A percentile compares a stretch with the other conserved stretches of the same genome.
These are phyloP conservation scores for Chamaecyparis obtusa DNA, from an alignment of 75 land plant genomes.

Conservation along the genomic window DNA sequence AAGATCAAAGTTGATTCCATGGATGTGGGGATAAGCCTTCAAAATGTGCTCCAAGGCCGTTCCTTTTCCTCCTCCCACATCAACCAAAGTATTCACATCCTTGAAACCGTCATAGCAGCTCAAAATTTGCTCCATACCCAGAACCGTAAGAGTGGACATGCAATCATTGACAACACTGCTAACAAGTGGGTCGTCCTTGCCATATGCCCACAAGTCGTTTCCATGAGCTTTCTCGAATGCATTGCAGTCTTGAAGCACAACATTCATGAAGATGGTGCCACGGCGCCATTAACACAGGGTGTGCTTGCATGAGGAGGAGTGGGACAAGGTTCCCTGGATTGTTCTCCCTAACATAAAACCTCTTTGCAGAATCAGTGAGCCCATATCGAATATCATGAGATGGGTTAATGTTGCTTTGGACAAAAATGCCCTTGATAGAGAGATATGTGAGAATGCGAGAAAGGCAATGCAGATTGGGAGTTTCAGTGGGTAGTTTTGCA, in stretches of 20 bases:
- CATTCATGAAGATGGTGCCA: slow-evolving; percentile 17
- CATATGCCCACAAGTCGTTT: neutral
- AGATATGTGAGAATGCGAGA: no score
- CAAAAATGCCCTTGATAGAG: neutral
- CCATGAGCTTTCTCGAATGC: neutral
- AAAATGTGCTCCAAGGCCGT: slow-evolving; percentile 2
- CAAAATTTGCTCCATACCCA: neutral
- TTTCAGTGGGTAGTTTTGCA: no score
- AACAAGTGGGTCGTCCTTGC: neutral
- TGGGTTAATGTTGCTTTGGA: neutral
- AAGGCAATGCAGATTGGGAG: no score
- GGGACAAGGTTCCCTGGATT: neutral
- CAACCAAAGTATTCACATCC: slow-evolving; percentile 2
- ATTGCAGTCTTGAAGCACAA: slow-evolving; percentile 12
- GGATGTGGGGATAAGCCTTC: slow-evolving; percentile 15
- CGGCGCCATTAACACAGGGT: neutral
- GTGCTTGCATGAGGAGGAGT: neutral
- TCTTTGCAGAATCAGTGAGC: neutral
- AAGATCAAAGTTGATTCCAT: slow-evolving; percentile 26
- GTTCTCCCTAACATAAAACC: neutral
- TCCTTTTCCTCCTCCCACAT: slow-evolving; percentile 23
- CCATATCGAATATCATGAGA: neutral
- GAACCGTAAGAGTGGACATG: neutral
- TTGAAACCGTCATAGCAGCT: slow-evolving; percentile 14
- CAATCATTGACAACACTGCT: neutral